A percentile compares a stretch with the other conserved stretches of the same genome.
Evolutionary conservation across 2,329 filamentous ascomycete genomes (phyloP).

Genomic region (Colletotrichum musicola): DNA sequence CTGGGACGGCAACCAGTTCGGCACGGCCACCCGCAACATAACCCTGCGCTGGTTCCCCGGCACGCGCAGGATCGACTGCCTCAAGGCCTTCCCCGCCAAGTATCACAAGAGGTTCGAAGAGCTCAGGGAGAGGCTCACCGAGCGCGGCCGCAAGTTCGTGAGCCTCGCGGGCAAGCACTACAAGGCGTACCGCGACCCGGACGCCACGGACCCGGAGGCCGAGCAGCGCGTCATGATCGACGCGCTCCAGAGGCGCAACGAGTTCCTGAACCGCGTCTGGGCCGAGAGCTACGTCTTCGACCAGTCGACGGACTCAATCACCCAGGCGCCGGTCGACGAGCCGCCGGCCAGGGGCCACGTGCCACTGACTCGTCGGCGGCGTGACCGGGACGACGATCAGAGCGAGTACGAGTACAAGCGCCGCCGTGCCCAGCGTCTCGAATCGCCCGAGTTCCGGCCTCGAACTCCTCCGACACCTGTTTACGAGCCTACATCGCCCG

Average conservation of each 20-base stretch:
- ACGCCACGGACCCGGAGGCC: conserved; percentile 26
- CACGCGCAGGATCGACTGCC: conserved; percentile 55
- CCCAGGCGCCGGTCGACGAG: conserved; percentile 38
- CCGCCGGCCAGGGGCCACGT: conserved; percentile 21
- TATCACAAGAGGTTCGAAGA: conserved; percentile 55
- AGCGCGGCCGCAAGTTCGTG: conserved; percentile 59
- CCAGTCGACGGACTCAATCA: conserved; percentile 33
- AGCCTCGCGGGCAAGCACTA: conserved; percentile 59
- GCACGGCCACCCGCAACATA: conserved; percentile 51
- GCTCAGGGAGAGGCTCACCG: conserved; percentile 49
- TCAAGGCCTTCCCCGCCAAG: conserved; percentile 58
- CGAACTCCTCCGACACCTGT: too few species aligned
- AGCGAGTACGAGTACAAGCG: not conserved
- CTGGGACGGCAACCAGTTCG: conserved; percentile 60
- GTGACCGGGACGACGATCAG: not conserved
- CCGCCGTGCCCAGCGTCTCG: too few species aligned
- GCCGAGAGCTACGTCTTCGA: not conserved
- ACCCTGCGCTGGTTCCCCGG: conserved; percentile 56
- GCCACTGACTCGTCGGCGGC: not conserved
- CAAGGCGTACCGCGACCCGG: conserved; percentile 53
- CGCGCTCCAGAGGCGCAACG: not conserved
- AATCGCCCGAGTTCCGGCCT: too few species aligned
- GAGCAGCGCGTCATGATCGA: conserved; percentile 33
- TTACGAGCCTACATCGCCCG: too few species aligned
- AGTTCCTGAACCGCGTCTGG: not conserved